Evolutionary conservation across 1,139 yeast species (phyloP).

Genomic region (Pichia sp.): DNA sequence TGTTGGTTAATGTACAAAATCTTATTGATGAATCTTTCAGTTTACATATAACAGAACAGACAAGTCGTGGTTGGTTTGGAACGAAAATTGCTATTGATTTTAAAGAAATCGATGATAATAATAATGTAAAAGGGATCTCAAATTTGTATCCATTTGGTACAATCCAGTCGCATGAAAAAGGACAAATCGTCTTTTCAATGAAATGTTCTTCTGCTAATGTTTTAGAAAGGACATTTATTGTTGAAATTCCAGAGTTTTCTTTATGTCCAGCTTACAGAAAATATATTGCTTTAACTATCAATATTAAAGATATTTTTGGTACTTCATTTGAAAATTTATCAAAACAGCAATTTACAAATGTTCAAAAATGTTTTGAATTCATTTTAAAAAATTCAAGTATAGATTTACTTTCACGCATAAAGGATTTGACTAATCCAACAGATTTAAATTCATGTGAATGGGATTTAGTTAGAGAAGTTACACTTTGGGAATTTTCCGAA

Average conservation of each 20-base stretch:
- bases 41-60: conserved; percentile 11
- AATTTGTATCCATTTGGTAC: conserved; percentile 1
- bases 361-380: conserved; percentile 20
- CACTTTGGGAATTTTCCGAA: conserved; percentile 13
- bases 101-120: not conserved
- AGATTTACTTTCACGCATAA: conserved; percentile 1
- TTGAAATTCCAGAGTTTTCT: conserved; percentile 11
- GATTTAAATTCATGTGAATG: conserved; percentile 12
- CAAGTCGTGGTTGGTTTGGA: conserved; percentile 14
- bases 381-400: conserved; percentile 3
- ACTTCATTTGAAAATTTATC: conserved; percentile 17
- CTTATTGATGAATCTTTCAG: conserved; percentile 12
- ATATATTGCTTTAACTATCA: conserved; percentile 14
- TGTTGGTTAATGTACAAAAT: conserved; percentile 8
- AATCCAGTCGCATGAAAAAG: conserved; percentile 6
- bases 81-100: conserved; percentile 13
- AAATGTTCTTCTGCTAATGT: conserved; percentile 4
- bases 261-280: conserved; percentile 13
- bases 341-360: conserved; percentile 20
- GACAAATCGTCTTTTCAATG: conserved; percentile 6
- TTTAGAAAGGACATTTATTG: conserved; percentile 11
- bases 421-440: conserved; percentile 1
- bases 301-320: conserved; percentile 17
- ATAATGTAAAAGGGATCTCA: not conserved
- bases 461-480: conserved; percentile 14